Evolutionary conservation across 495 filamentous ascomycete species (phyloP), one percentile per base, ranked within the genome.

Genomic region (Paragyromitra xinjiangensis): DNA sequence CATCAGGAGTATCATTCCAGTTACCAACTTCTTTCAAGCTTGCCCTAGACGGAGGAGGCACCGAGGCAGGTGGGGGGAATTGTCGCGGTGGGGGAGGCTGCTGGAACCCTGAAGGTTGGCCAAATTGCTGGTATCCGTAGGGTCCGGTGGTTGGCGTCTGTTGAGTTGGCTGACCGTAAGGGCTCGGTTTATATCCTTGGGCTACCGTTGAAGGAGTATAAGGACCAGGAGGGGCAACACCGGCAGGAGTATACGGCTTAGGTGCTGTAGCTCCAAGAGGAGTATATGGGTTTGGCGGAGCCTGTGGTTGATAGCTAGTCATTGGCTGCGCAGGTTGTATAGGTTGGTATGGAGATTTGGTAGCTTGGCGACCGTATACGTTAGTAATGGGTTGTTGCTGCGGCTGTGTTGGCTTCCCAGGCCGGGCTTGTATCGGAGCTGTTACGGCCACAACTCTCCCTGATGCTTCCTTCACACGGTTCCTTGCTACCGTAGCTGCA

Each of bases 1-100:
- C 92, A 78, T 97, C 90, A 0, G 95, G 95, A 69, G 95, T 90
- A 84, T 99, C 95, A 78, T 99, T 99, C 95, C 95, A 99, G 66
- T 91, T 91, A 44, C 89, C 88, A 53, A 89, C 88, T 71, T 77
- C 74, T 24, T 92, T 90, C 56, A 71, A 62, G 71, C 88, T 89
- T 73, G 88, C 87, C 71, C 89, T 92, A 19, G 92, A 87, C 65
- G 94, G 93, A 12, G 92, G 91, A 66, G 87, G 85, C 12, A 84
- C 81, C 3, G 90, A 88, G 37, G 91, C 89, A 29, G 92, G 42
- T 89, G 85, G 70, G 70, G 86, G 86, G 50, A 85, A 84, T 24
- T 84, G 86, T 34, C 89, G 87, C 51, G 88, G 90, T 71, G 90
- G 88, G 58, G 90, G 87, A 19, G 87, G 84, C 19, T 73, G 84